A percentile compares a stretch with the other conserved stretches of the same genome.
phyloP scores from a whole-genome alignment of 2,329 filamentous ascomycete genomes.

The Whalleya microplaca region DNA sequence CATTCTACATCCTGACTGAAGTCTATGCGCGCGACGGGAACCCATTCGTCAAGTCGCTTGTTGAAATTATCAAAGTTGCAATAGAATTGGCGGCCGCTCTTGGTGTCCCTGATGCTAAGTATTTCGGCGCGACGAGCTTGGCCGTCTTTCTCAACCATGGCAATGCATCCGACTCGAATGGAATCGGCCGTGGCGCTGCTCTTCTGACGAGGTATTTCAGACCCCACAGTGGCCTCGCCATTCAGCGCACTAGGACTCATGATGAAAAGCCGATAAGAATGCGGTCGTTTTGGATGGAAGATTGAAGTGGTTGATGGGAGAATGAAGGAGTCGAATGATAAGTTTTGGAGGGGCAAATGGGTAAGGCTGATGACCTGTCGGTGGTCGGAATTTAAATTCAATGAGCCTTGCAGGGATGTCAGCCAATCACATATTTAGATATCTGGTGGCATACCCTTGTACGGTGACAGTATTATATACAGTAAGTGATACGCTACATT shows the following conservation, averaged over 20 bases:
- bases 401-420: not conserved
- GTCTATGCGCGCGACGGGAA: conserved; percentile 80
- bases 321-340: conserved; percentile 3
- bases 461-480: too few species aligned
- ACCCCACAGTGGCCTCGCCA: conserved; percentile 59
- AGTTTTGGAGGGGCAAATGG: conserved; percentile 28
- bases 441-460: too few species aligned
- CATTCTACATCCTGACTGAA: conserved; percentile 92
- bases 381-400: conserved; percentile 10
- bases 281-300: conserved; percentile 31
- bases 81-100: conserved; percentile 87
- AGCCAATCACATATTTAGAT: conserved; percentile 4
- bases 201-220: conserved; percentile 66
- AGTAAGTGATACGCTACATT: too few species aligned
- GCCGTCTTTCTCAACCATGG: conserved; percentile 71
- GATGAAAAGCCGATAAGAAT: conserved; percentile 41
- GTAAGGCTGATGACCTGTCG: conserved; percentile 16
- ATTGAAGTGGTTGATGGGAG: conserved; percentile 5
- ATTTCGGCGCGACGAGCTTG: conserved; percentile 92
- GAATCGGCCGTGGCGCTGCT: conserved; percentile 85
- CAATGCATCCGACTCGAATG: conserved; percentile 65
- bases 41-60: conserved; percentile 85
- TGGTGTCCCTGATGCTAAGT: conserved; percentile 88
- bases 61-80: conserved; percentile 99
- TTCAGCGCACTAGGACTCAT: conserved; percentile 57